Conservation (phyloP, 1,284 basidiomycete species). For the Kwoniella shivajii region DNA sequence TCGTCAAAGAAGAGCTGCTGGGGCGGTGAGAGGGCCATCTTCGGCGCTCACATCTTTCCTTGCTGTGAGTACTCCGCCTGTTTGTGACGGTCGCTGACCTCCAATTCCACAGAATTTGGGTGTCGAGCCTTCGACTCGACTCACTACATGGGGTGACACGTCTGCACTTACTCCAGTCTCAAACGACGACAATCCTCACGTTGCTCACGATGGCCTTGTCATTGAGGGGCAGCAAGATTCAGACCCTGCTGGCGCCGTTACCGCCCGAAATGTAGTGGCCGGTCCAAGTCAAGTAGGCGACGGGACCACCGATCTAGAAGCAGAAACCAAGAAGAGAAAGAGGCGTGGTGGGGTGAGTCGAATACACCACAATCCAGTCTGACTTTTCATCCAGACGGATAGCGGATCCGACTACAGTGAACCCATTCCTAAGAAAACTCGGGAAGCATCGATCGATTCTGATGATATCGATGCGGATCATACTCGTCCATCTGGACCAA, state of each 20-base stretch:
- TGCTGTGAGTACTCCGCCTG: slow-evolving; percentile 61
- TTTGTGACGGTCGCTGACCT: neutral
- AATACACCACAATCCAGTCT: neutral
- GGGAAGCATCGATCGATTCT: slow-evolving; percentile 57
- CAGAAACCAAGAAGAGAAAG: slow-evolving; percentile 21
- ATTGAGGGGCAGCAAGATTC: slow-evolving; percentile 13
- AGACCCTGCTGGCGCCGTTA: slow-evolving; percentile 44
- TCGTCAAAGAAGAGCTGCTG: slow-evolving; percentile 23
- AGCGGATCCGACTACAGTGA: slow-evolving; percentile 40
- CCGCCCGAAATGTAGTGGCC: slow-evolving; percentile 35
- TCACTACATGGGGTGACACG: slow-evolving; percentile 41
- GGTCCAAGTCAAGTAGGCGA: slow-evolving; percentile 39
- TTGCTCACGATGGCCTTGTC: slow-evolving; percentile 30
- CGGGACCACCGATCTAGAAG: slow-evolving; percentile 26
- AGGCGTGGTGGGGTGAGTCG: slow-evolving; percentile 9
- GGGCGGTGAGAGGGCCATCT: slow-evolving; percentile 75
- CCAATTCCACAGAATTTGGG: slow-evolving; percentile 45
- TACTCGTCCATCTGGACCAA: slow-evolving; percentile 6
- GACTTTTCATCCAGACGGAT: slow-evolving; percentile 21
- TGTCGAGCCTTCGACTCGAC: slow-evolving; percentile 42
- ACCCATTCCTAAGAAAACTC: slow-evolving; percentile 39
- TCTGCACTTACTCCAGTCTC: slow-evolving; percentile 18
- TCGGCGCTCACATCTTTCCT: slow-evolving; percentile 92
- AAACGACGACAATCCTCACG: slow-evolving; percentile 9
- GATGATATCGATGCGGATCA: slow-evolving; percentile 65